A percentile compares a stretch with the other conserved stretches of the same genome.
These are phyloP conservation scores for Cicer pinnatifidum DNA, from an alignment of 306 rosid species.

Conservation along the genomic window DNA sequence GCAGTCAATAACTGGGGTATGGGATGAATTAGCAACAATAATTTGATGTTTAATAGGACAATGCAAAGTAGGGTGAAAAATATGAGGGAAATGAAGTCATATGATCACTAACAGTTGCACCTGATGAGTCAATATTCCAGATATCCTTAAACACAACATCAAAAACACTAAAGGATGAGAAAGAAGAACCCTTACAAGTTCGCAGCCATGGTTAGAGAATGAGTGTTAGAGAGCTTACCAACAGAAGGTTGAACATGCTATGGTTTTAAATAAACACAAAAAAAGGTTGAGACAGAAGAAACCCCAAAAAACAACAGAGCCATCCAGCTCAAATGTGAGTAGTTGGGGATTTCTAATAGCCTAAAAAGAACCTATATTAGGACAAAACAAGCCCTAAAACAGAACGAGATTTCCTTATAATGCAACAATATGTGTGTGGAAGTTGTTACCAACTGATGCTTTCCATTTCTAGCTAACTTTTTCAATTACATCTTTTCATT, in stretches of 20 bases:
- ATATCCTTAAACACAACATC: too few relatives aligned
- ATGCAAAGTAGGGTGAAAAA: too few relatives aligned
- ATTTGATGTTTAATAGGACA: too few relatives aligned
- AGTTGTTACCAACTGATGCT: background rate
- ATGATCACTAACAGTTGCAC: too few relatives aligned
- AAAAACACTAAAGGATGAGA: too few relatives aligned
- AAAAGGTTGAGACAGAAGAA: background rate
- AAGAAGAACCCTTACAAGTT: too few relatives aligned
- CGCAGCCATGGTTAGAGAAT: too few relatives aligned
- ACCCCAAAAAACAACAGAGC: background rate
- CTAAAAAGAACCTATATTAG: background rate
- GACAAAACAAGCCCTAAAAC: background rate
- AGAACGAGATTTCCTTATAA: background rate
- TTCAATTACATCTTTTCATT: background rate
- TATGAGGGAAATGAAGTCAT: too few relatives aligned
- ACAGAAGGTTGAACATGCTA: background rate
- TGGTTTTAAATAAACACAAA: background rate
- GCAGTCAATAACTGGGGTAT: too few relatives aligned
- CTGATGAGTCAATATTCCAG: too few relatives aligned
- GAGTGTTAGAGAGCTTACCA: too few relatives aligned
- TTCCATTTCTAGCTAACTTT: conserved; percentile 1
- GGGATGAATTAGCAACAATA: too few relatives aligned
- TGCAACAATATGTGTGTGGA: background rate
- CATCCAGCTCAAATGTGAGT: background rate
- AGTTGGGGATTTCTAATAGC: background rate